phyloP scores from a whole-genome alignment of 2,329 filamentous ascomycete species.

The Xylariomycetidae sp. region DNA sequence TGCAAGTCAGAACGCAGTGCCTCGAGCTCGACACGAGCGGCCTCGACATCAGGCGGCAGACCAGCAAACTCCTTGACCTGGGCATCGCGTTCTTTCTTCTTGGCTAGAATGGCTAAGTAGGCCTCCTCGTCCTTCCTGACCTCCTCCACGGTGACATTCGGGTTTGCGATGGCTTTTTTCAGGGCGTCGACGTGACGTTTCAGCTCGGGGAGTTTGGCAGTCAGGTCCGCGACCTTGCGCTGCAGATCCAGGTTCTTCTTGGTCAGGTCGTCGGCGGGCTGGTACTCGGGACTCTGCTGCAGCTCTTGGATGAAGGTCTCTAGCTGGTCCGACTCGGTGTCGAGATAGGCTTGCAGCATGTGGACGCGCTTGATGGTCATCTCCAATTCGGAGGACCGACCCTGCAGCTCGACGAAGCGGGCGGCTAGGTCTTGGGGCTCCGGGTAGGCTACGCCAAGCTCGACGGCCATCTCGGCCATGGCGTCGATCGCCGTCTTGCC shows the following conservation, averaged over 20 bases:
- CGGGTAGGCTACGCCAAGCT: slow-evolving; percentile 44
- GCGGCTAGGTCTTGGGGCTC: slow-evolving; percentile 45
- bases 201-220: slow-evolving; percentile 64
- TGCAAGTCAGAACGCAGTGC: slow-evolving; percentile 60
- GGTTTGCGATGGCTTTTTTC: slow-evolving; percentile 24
- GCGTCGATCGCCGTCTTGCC: slow-evolving; percentile 53
- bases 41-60: slow-evolving; percentile 65
- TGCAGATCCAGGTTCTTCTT: slow-evolving; percentile 71
- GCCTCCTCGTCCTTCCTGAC: slow-evolving; percentile 54
- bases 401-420: slow-evolving; percentile 52
- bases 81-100: slow-evolving; percentile 55
- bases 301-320: slow-evolving; percentile 38
- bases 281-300: slow-evolving; percentile 39
- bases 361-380: slow-evolving; percentile 52
- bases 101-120: slow-evolving; percentile 52
- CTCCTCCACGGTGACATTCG: slow-evolving; percentile 45
- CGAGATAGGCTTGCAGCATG: slow-evolving; percentile 52
- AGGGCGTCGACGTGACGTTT: slow-evolving; percentile 46
- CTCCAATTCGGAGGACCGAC: slow-evolving; percentile 47
- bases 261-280: slow-evolving; percentile 53
- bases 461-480: slow-evolving; percentile 47
- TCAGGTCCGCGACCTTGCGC: slow-evolving; percentile 63
- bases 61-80: slow-evolving; percentile 65
- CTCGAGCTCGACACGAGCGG: slow-evolving; percentile 67
- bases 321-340: slow-evolving; percentile 41